Base-by-base conservation (phyloP, 108 stramenopile genomes). In the Cylindrotheca fusiformis region DNA sequence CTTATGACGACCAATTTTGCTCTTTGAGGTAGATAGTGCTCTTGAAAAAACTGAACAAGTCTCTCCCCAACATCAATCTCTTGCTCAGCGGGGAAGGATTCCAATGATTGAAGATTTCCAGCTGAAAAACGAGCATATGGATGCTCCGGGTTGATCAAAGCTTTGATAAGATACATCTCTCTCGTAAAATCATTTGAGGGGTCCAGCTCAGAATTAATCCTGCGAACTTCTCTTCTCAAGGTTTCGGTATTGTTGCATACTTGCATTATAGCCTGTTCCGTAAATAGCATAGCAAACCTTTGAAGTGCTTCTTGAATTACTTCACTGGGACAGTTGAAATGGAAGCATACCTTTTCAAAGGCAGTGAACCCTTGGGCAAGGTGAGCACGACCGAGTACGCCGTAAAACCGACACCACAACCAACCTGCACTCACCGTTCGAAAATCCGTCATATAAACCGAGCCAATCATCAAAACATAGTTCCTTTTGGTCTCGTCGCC, bases 391-490 rank as follows among this genome's bases (percentile, higher is more conserved):
- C n/a, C n/a, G n/a, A n/a, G n/a, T n/a, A n/a, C n/a, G n/a, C n/a
- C n/a, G n/a, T n/a, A n/a, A n/a, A n/a, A n/a, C n/a, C n/a, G n/a
- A n/a, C n/a, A n/a, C n/a, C n/a, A n/a, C n/a, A n/a, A n/a, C n/a
- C n/a, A n/a, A n/a, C n/a, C n/a, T n/a, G n/a, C n/a, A n/a, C n/a
- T n/a, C n/a, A 41, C 20, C 51, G 57, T 81, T 83, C 19, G 78
- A 80, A 65, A 61, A 68, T 22, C 82, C 82, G 41, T 83, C 82
- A 21, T 78, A 58, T 17, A 73, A 71, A 12, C 57, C 21, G n/a
- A 88, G 67, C 87, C 87, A 88, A 45, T 81, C 79, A 65, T 88
- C 84, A 75, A 88, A 85, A 41, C 83, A 81, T 24, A 75, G 51
- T 53, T 71, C 28, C 20, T 32, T n/a, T n/a, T n/a, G n/a, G n/a